A percentile compares a stretch with the other conserved stretches of the same genome.
Conservation (phyloP, 306 rosid genomes). For the Aeschynomene evenia region DNA sequence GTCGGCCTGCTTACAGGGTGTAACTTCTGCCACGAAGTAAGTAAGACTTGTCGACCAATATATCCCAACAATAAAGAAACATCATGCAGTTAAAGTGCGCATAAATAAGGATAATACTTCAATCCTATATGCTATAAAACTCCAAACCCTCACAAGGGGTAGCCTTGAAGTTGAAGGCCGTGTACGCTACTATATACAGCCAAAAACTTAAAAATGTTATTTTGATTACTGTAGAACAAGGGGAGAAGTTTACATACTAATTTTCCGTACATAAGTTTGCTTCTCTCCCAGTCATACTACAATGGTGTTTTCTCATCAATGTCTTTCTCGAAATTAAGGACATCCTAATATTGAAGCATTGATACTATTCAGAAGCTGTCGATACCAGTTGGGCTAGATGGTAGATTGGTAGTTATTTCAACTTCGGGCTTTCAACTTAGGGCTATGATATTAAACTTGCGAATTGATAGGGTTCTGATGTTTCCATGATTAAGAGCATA, state of each 20-base stretch:
- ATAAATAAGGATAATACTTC: slow-evolving; percentile 10
- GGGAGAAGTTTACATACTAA: not conserved
- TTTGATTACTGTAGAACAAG: slow-evolving; percentile 14
- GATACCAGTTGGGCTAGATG: not conserved
- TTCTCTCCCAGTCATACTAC: not conserved
- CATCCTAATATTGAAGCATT: not conserved
- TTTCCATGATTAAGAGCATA: not conserved
- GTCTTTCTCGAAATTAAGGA: not conserved
- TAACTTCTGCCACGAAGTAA: slow-evolving; percentile 99
- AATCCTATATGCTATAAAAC: not conserved
- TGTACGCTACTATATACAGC: slow-evolving; percentile 4
- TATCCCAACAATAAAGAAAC: slow-evolving; percentile 44
- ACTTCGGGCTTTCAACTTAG: not conserved
- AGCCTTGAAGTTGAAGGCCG: slow-evolving; percentile 19
- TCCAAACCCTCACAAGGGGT: slow-evolving; percentile 17
- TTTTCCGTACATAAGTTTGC: not conserved
- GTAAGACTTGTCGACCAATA: slow-evolving; percentile 97
- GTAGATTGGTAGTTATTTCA: not conserved
- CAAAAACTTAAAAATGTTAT: not conserved
- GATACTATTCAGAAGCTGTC: not conserved
- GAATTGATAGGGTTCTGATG: not conserved
- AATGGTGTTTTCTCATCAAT: not conserved
- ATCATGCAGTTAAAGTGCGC: slow-evolving; percentile 11
- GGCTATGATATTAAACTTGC: not conserved
- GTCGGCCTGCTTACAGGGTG: slow-evolving; percentile 98